Conservation (phyloP, 2,329 filamentous ascomycete species). For the Paraphaeosphaeria minitans region DNA sequence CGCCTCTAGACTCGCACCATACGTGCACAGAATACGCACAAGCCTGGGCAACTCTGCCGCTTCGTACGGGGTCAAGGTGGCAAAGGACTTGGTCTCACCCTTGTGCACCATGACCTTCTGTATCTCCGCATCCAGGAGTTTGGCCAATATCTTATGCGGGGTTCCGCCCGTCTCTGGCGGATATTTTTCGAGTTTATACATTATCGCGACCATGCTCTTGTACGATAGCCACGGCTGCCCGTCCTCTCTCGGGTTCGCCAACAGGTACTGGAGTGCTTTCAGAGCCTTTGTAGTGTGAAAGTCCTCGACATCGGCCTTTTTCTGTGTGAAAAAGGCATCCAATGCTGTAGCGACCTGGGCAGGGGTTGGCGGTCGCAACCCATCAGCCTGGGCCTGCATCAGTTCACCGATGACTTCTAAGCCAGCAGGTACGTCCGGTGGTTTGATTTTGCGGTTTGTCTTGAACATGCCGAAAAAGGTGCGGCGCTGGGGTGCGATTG, state of each 20-base stretch:
- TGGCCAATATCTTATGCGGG: constrained; percentile 50
- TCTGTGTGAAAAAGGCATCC: constrained; percentile 33
- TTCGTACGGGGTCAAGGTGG: constrained; percentile 1
- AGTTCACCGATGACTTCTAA: constrained; percentile 74
- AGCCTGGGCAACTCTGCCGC: constrained; percentile 12
- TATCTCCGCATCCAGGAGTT: constrained; percentile 39
- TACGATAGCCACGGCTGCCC: constrained; percentile 39
- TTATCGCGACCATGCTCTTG: constrained; percentile 23
- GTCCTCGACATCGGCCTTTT: constrained; percentile 31
- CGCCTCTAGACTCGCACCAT: constrained; percentile 33
- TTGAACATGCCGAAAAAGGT: constrained; percentile 70
- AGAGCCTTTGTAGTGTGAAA: constrained; percentile 60
- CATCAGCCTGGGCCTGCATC: constrained; percentile 65
- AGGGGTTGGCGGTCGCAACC: constrained; percentile 66
- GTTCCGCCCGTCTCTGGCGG: constrained; percentile 45
- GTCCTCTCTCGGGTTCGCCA: constrained; percentile 37
- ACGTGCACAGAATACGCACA: constrained; percentile 27
- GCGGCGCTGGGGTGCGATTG: constrained; percentile 50
- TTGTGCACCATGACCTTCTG: constrained; percentile 13
- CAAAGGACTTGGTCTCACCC: background rate
- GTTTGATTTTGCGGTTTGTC: constrained; percentile 62
- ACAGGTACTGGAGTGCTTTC: constrained; percentile 66
- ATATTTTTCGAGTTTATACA: constrained; percentile 20
- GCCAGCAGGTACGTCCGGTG: constrained; percentile 70
- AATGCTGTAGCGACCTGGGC: constrained; percentile 67